Base-by-base conservation (phyloP, 106 monocot genomes). In the Hemerocallis citrina region DNA sequence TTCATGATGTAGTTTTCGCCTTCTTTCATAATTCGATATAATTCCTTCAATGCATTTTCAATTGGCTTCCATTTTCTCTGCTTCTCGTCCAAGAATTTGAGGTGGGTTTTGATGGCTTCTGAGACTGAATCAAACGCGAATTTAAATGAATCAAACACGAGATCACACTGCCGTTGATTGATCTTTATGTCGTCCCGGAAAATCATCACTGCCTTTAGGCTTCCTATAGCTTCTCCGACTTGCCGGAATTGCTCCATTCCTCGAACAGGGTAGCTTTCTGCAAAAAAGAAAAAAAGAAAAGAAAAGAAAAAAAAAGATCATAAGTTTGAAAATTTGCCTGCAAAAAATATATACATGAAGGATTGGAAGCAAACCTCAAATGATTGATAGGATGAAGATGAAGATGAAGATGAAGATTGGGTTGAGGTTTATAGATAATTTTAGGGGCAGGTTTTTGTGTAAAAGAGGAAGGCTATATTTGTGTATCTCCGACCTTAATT, bases 171-270 rank as follows among this genome's bases (percentile, higher is more conserved):
- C 17, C 79, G 43, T 28, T 57, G 66, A 68, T 85, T 85, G 54
- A 91, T 45, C 6, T 60, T 66, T 16, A 82, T 75, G 7, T 89
- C 85, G 28, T 75, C 70, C 6, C 67, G 55, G 63, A 89, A 89
- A 47, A 78, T 63, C 81, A 85, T 81, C 0, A 81, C 63, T 7
- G 76, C 71, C 29, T 64, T 78, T 52, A 85, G 54, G 67, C 82
- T 72, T 6, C 85, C 90, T 25, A 85, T 37, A 7, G 74, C 82
- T 61, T 91, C 90, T 21, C 85, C 85, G 3, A 79, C 43, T 20
- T 85, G 85, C 40, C 76, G 69, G 30, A 91, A 59, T 45, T 85
- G 77, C 49, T 85, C 90, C 90, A 91, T 91, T 22, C 6, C 55
- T 0, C 15, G 3, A 31, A 31, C 5, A 28, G 3, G 2, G 15